Evolutionary conservation across 2,329 filamentous ascomycete species (phyloP), one percentile per base, ranked within the genome.

Genomic region (Dactylellina cionopaga): DNA sequence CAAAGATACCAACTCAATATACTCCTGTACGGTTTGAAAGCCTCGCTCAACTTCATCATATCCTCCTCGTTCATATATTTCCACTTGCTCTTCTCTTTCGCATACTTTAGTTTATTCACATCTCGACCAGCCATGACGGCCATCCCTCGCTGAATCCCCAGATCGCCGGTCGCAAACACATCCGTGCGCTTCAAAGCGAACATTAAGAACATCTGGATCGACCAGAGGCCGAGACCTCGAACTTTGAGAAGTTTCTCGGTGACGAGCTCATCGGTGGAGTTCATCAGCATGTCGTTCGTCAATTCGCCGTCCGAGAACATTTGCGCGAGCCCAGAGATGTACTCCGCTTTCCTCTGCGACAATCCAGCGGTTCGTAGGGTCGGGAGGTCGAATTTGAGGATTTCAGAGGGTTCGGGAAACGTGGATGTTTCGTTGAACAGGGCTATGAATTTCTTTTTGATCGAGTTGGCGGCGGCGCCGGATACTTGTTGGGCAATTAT

Each of bases 401-500:
- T 91, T 75, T 92, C 84, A 0, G 87, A 85, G 0, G 95, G 94
- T 0, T 87, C 86, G 0, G 94, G 94, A 78, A 97, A 98, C 33
- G 77, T 47, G 22, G 80, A 78, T 4, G 80, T 77, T 33, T 82
- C 79, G 33, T 59, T 76, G 80, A 96, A 97, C 4, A 97, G 82
- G 1, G 83, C 84, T 17, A 96, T 82, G 79, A 97, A 97, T 75
- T 92, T 94, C 52, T 86, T 86, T 80, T 94, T 93, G 81, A 99
- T 98, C 4, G 91, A 91, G 76, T 87, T 90, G 10, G 95, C 95
- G 0, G 95, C 95, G 4, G 92, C 92, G 15, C 94, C 92, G 0
- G 92, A 96, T 17, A 99, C 94, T 82, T 99, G 95, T 81, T 98
- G 95, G 58, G 92, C 92, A 77, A 98, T 96, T 78, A 99, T 97